Conservation (phyloP, 2,329 filamentous ascomycete genomes). For the Ceratocystis cacaofunesta region DNA sequence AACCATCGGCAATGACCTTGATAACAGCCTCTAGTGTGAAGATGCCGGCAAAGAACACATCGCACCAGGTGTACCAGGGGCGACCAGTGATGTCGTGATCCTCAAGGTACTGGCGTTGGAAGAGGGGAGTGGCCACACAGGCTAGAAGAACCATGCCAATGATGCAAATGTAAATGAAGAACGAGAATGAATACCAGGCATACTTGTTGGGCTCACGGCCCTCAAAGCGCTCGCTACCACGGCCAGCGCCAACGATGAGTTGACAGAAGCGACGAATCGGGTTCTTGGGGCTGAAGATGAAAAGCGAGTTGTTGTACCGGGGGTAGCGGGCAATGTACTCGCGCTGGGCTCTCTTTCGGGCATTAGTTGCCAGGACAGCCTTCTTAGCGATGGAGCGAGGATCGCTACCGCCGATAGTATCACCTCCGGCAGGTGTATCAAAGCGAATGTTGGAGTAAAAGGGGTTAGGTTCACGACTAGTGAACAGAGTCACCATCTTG, state of each 20-base stretch:
- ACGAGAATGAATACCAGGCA: conserved; percentile 85
- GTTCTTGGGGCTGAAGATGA: conserved; percentile 67
- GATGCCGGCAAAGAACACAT: conserved; percentile 73
- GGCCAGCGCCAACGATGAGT: conserved; percentile 75
- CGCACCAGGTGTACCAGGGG: conserved; percentile 84
- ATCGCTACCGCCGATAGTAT: conserved; percentile 36
- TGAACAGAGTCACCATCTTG: conserved; percentile 40
- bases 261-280: conserved; percentile 72
- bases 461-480: conserved; percentile 69
- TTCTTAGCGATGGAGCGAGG: conserved; percentile 80
- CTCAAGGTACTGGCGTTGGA: conserved; percentile 74
- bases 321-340: conserved; percentile 81
- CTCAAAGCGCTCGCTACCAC: conserved; percentile 74
- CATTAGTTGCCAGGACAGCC: conserved; percentile 68
- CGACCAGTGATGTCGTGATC: conserved; percentile 28
- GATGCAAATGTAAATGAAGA: conserved; percentile 84
- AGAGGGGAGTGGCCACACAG: conserved; percentile 85
- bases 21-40: conserved; percentile 79
- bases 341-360: conserved; percentile 72
- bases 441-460: conserved; percentile 71
- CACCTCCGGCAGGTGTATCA: conserved; percentile 55
- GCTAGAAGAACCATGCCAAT: conserved; percentile 96
- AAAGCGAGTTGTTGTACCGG: conserved; percentile 83
- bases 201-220: conserved; percentile 78
- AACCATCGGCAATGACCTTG: conserved; percentile 88